Percentiles rank a stretch among this genome's conserved stretches.
These are phyloP conservation scores for Trichoderma atroviride DNA, from an alignment of 2,329 filamentous ascomycete species.

Conservation along the genomic window DNA sequence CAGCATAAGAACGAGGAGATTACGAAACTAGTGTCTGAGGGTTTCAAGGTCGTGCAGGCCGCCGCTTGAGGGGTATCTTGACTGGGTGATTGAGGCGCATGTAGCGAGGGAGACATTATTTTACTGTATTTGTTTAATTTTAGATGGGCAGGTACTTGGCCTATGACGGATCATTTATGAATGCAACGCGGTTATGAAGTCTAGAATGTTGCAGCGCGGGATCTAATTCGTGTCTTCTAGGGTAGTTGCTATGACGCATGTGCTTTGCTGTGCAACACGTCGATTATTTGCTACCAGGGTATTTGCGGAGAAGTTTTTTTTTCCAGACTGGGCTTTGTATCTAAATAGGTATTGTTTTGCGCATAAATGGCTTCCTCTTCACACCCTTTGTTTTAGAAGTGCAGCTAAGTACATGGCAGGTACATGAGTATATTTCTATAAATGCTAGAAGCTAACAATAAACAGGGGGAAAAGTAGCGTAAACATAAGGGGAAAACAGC, in stretches of 20 bases:
- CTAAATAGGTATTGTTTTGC: background rate
- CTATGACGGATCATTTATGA: constrained; percentile 5
- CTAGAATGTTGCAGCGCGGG: background rate
- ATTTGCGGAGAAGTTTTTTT: background rate
- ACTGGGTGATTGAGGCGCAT: background rate
- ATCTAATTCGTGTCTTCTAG: background rate
- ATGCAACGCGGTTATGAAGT: constrained; percentile 17
- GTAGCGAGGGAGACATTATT: background rate
- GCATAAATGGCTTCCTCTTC: background rate
- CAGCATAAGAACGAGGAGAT: constrained; percentile 95
- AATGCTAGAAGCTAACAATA: background rate
- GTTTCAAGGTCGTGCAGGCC: constrained; percentile 72
- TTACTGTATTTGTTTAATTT: background rate
- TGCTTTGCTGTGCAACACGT: background rate
- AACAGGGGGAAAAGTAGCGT: background rate
- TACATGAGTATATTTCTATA: background rate
- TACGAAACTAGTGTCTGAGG: constrained; percentile 71
- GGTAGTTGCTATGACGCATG: background rate
- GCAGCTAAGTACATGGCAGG: background rate
- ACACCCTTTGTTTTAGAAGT: background rate
- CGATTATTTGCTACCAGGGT: background rate
- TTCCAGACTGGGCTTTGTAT: too few relatives aligned
- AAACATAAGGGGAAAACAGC: background rate
- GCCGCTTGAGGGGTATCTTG: constrained; percentile 50
- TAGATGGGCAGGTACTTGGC: constrained; percentile 8